These are phyloP conservation scores for Xerocomus potaroensis DNA, from an alignment of 768 basidiomycete genomes.

Conservation along the genomic window DNA sequence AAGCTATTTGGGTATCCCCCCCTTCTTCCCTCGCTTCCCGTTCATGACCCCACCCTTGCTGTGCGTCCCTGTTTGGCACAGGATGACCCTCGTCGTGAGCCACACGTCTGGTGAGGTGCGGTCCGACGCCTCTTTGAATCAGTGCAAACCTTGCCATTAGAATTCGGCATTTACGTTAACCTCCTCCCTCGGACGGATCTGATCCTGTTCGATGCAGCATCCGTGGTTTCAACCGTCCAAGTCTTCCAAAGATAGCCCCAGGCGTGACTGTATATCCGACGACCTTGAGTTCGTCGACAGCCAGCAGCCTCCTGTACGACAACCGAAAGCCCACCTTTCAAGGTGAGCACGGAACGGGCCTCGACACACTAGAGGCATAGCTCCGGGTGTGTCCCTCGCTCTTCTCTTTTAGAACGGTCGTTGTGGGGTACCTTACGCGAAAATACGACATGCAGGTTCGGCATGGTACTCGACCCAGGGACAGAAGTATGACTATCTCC, in stretches of 20 bases:
- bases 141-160: not conserved
- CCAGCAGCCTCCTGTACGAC: constrained; percentile 53
- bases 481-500: constrained; percentile 70
- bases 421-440: not conserved
- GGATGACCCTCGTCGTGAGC: constrained; percentile 77
- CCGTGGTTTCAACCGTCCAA: constrained; percentile 65
- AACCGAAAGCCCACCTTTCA: constrained; percentile 71
- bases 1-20: constrained; percentile 1
- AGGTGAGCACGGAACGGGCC: constrained; percentile 37
- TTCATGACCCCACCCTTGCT: constrained; percentile 4
- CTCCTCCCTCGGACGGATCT: too few species aligned
- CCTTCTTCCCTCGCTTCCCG: not conserved
- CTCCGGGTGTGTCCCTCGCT: too few species aligned
- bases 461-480: constrained; percentile 67
- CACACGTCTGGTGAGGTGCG: constrained; percentile 63
- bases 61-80: constrained; percentile 24
- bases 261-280: constrained; percentile 78
- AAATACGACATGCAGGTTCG: constrained; percentile 40
- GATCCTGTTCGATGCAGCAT: constrained; percentile 40
- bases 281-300: constrained; percentile 53
- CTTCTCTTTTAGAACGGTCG: not conserved
- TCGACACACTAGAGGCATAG: too few species aligned
- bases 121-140: not conserved
- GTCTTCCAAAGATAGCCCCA: constrained; percentile 47
- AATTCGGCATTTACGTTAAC: constrained; percentile 5